Conservation (phyloP, 192 early-diverging fungal species). For the Coemansia pectinata region DNA sequence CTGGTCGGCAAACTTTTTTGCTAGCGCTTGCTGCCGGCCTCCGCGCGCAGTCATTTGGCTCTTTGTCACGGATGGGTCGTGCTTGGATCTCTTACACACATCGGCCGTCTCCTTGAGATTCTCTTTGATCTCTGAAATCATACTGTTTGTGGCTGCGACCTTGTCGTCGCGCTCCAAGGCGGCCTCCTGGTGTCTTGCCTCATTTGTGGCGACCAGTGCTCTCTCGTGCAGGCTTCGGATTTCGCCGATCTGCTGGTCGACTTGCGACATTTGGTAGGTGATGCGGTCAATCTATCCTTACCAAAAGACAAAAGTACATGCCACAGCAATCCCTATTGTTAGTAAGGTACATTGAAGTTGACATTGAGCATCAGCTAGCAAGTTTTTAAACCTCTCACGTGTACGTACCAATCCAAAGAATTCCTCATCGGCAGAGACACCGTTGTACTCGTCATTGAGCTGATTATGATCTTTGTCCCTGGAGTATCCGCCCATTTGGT, state of each 20-base stretch:
- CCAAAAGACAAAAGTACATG: background rate
- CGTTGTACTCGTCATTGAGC: background rate
- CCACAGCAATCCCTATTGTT: background rate
- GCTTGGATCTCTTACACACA: slow-evolving; percentile 7
- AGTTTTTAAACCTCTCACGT: background rate
- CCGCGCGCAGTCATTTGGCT: slow-evolving; percentile 21
- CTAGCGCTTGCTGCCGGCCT: slow-evolving; percentile 36
- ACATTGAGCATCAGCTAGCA: background rate
- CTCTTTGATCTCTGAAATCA: slow-evolving; percentile 16
- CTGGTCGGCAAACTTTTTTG: slow-evolving; percentile 45
- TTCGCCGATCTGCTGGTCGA: slow-evolving; percentile 12
- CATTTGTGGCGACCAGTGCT: slow-evolving; percentile 12
- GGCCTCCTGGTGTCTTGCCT: slow-evolving; percentile 7
- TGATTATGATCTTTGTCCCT: background rate
- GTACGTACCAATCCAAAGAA: slow-evolving; percentile 13
- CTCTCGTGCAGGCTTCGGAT: slow-evolving; percentile 13
- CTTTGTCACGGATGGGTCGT: slow-evolving; percentile 19
- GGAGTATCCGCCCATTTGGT: background rate
- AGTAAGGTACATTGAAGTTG: background rate
- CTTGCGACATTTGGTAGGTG: slow-evolving; percentile 11
- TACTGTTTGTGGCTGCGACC: slow-evolving; percentile 11
- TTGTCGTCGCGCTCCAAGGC: slow-evolving; percentile 13
- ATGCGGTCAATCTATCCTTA: slow-evolving; percentile 10
- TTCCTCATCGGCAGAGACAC: slow-evolving; percentile 6
- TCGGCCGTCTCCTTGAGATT: slow-evolving; percentile 19